Evolutionary conservation across 225 moss, liverwort and hornwort species (phyloP), one percentile per base, ranked within the genome.

Genomic region (Marchantia polymorpha): DNA sequence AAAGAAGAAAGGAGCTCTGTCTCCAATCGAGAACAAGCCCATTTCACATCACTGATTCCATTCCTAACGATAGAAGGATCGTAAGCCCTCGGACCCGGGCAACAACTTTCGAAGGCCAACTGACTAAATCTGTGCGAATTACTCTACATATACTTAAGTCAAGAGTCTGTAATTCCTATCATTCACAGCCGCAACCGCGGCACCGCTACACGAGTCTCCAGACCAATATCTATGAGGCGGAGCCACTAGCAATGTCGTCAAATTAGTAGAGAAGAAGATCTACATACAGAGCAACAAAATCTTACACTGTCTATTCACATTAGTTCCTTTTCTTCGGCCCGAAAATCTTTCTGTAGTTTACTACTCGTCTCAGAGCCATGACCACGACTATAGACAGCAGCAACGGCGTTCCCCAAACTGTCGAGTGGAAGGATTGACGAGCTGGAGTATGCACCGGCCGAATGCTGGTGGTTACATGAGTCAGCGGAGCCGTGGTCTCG

Each of bases 361-460:
- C 39, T 31, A 77, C 22, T 50, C 77, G 63, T 77, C 77, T 64
- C n/a, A 77, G 49, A 0, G 77, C 77, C 63, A 64, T 64, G 23
- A 77, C 12, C 48, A 26, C 64, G 9, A 77, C 46, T 25, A 64
- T 15, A 10, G 58, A 75, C 12, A 77, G 48, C 64, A 77, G 48
- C 26, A 76, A 15, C 25, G 77, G 77, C 10, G 77, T 64, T 64
- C 64, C 77, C 47, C 48, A 50, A 10, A 77, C 12, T 49, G 26
- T 31, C 9, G 77, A 64, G 25, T n/a, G 25, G 64, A 77, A 77
- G 64, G 63, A 50, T 19, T 75, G 75, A 59, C 8, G 31, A 59
- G 75, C 23, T 20, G 75, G 58, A 75, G 56, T 75, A 15, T 30
- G 17, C 10, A 29, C 53, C 29, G 75, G 30, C 46, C 17, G 31